Evolutionary conservation across 1,284 basidiomycete species (phyloP).

Genomic region (Pyrrhoderma lamaoense): DNA sequence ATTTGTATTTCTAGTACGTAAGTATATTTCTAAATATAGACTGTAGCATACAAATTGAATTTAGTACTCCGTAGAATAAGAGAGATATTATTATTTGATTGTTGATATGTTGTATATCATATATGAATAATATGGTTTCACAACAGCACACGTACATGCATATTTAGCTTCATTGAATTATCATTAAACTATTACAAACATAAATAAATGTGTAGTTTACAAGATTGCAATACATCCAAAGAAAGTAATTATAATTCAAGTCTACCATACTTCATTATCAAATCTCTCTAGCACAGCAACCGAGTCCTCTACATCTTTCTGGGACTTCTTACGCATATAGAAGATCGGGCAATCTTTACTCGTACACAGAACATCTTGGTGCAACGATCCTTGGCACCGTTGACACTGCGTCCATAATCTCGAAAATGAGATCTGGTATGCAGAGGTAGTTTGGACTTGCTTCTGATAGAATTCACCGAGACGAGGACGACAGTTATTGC

Average conservation of each 20-base stretch:
- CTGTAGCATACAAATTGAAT: no score
- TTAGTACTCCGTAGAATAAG: no score
- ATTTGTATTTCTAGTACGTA: no score
- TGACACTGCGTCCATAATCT: constrained; percentile 96
- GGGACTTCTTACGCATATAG: constrained; percentile 94
- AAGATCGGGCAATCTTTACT: constrained; percentile 98
- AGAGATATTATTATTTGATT: no score
- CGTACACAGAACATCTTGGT: constrained; percentile 95
- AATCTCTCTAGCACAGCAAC: constrained; percentile 76
- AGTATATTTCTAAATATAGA: no score
- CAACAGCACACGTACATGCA: no score
- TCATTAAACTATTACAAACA: no score
- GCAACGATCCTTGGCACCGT: constrained; percentile 90
- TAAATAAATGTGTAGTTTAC: not conserved
- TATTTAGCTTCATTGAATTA: no score
- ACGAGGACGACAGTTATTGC: constrained; percentile 82
- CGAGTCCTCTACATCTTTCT: constrained; percentile 90
- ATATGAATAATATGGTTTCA: no score
- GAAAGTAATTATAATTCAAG: not conserved
- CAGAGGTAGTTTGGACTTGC: constrained; percentile 68
- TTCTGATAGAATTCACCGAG: constrained; percentile 89
- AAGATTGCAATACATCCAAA: not conserved
- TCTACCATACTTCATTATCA: constrained; percentile 59
- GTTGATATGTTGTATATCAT: no score
- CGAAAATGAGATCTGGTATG: constrained; percentile 83